These are phyloP conservation scores for Haematococcus sp. DNA, from an alignment of 139 green algal genomes.

Conservation along the genomic window DNA sequence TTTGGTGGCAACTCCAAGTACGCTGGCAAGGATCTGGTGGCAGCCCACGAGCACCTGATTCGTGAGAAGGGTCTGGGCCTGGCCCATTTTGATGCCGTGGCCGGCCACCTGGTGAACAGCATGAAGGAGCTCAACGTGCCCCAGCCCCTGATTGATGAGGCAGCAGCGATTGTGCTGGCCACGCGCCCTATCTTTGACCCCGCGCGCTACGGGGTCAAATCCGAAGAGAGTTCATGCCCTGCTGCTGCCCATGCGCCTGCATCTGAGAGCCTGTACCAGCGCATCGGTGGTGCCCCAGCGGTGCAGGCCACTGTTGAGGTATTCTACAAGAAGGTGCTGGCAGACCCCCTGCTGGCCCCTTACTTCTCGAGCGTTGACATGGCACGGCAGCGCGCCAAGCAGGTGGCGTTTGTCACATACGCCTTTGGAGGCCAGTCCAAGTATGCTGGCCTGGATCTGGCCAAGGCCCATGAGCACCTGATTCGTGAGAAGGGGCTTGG, in stretches of 20 bases:
- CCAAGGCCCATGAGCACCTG: background rate
- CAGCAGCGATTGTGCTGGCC: background rate
- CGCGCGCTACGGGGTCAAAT: background rate
- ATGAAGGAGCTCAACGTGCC: conserved; percentile 6
- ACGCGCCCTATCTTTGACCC: conserved; percentile 9
- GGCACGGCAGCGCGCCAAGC: background rate
- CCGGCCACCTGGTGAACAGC: background rate
- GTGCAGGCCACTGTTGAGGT: background rate
- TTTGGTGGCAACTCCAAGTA: background rate
- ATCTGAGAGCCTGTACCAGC: too few relatives aligned
- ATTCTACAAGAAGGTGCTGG: conserved; percentile 1
- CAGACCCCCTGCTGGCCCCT: background rate
- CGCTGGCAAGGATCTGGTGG: background rate
- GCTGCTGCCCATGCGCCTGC: too few relatives aligned
- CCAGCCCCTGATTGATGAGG: conserved; percentile 11
- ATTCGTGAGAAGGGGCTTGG: conserved; percentile 1
- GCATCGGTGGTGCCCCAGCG: too few relatives aligned
- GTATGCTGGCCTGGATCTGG: background rate
- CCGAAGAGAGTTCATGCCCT: too few relatives aligned
- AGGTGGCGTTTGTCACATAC: background rate
- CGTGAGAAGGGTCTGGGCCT: conserved; percentile 1
- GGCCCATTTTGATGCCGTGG: conserved; percentile 3
- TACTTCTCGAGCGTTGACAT: background rate
- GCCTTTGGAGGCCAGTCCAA: background rate
- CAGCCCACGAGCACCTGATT: conserved; percentile 1